Conservation (phyloP, 179 eudicot genomes). For the Drosera spatulata region DNA sequence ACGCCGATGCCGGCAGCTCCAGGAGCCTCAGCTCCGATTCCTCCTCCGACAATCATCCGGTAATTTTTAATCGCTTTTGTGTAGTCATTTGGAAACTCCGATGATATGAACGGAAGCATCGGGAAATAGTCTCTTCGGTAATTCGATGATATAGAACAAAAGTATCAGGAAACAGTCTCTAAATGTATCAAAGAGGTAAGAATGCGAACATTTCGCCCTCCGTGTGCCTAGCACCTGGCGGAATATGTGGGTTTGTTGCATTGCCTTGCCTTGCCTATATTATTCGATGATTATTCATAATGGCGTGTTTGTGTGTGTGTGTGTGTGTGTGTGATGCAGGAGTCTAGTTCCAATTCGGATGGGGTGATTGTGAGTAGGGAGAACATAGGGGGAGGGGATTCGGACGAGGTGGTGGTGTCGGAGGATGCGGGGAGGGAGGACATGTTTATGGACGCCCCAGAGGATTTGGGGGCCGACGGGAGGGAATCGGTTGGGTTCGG, state of each 20-base stretch:
- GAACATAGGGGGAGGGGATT: conserved; percentile 38
- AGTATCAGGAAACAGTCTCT: too few relatives aligned
- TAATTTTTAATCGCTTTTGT: neutral
- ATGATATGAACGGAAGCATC: too few relatives aligned
- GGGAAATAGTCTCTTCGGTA: too few relatives aligned
- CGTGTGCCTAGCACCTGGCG: too few relatives aligned
- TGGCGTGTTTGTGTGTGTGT: neutral
- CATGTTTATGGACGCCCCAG: conserved; percentile 93
- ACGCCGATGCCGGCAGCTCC: conserved; percentile 5
- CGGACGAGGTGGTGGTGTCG: conserved; percentile 46
- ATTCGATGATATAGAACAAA: too few relatives aligned
- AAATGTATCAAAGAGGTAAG: too few relatives aligned
- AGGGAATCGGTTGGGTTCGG: conserved; percentile 28
- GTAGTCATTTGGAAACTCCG: too few relatives aligned
- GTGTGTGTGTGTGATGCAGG: conserved; percentile 14
- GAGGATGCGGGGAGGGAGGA: conserved; percentile 91
- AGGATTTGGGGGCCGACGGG: conserved; percentile 59
- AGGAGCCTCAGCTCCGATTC: conserved; percentile 6
- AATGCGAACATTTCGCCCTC: too few relatives aligned
- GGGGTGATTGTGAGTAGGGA: conserved; percentile 38
- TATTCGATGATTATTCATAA: neutral
- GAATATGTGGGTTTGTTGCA: neutral
- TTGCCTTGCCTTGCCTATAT: neutral
- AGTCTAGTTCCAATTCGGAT: conserved; percentile 25
- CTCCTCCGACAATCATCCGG: conserved; percentile 8